Conservation (phyloP, 768 basidiomycete species). For the Infundibulicybe gibba region DNA sequence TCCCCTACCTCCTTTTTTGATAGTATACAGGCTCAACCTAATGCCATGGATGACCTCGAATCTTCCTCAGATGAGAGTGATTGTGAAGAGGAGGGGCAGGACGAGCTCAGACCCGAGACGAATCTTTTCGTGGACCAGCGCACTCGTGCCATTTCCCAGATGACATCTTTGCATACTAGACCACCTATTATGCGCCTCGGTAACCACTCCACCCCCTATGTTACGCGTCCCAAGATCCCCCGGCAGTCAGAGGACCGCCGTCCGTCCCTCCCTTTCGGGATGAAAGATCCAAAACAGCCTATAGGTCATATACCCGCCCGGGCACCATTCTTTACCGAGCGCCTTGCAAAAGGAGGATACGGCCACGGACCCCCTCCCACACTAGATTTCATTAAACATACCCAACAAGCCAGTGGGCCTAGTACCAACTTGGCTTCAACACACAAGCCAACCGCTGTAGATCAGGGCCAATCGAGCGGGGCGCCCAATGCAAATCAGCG, state of each 20-base stretch:
- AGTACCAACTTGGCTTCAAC: constrained; percentile 4
- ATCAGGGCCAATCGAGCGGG: constrained; percentile 13
- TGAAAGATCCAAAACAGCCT: constrained; percentile 39
- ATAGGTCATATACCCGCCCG: constrained; percentile 47
- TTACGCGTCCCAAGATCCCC: constrained; percentile 21
- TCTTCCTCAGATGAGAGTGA: constrained; percentile 46
- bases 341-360: constrained; percentile 34
- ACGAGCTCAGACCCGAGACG: constrained; percentile 11
- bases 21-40: constrained; percentile 62
- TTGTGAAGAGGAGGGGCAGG: constrained; percentile 28
- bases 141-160: constrained; percentile 32
- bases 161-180: constrained; percentile 23
- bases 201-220: constrained; percentile 68
- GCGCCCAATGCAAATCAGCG: constrained; percentile 31
- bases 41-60: constrained; percentile 72
- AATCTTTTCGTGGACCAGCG: constrained; percentile 27
- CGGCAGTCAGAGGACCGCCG: constrained; percentile 31
- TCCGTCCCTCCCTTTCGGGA: constrained; percentile 23
- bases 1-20: constrained; percentile 76
- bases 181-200: constrained; percentile 59
- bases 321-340: constrained; percentile 43
- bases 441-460: constrained; percentile 4
- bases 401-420: constrained; percentile 33
- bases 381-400: constrained; percentile 44
- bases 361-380: constrained; percentile 31